phyloP scores from a whole-genome alignment of 192 early-diverging fungal species.

The Linnemannia exigua region DNA sequence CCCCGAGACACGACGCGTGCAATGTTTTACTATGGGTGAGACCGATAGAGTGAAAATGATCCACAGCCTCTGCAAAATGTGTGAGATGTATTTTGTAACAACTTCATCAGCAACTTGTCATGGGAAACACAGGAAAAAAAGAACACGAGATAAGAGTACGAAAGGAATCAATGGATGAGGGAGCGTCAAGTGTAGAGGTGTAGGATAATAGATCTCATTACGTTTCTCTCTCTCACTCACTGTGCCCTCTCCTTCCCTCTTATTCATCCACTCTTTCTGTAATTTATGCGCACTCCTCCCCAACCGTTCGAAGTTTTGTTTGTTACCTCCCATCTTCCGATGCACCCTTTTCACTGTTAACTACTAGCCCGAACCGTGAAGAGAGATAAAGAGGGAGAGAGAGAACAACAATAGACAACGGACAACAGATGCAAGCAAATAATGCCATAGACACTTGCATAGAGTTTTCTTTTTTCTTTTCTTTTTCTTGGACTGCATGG shows the following conservation, averaged over 20 bases:
- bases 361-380: neutral
- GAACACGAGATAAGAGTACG: no score
- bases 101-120: no score
- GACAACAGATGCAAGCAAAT: neutral
- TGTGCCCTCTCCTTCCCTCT: neutral
- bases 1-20: no score
- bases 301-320: neutral
- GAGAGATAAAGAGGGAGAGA: neutral
- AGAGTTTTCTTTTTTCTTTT: neutral
- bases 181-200: no score
- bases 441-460: neutral
- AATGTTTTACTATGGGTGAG: no score
- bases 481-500: constrained; percentile 1
- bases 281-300: neutral
- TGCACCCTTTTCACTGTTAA: neutral
- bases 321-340: neutral
- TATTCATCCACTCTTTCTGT: constrained; percentile 2
- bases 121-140: no score
- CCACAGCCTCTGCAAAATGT: no score
- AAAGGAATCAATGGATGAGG: no score
- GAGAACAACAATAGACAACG: neutral
- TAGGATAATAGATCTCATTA: neutral
- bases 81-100: no score
- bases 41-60: no score
- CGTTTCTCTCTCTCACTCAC: neutral